Evolutionary conservation across 495 filamentous ascomycete genomes (phyloP).

Genomic region (Aspergillus saccharolyticus): DNA sequence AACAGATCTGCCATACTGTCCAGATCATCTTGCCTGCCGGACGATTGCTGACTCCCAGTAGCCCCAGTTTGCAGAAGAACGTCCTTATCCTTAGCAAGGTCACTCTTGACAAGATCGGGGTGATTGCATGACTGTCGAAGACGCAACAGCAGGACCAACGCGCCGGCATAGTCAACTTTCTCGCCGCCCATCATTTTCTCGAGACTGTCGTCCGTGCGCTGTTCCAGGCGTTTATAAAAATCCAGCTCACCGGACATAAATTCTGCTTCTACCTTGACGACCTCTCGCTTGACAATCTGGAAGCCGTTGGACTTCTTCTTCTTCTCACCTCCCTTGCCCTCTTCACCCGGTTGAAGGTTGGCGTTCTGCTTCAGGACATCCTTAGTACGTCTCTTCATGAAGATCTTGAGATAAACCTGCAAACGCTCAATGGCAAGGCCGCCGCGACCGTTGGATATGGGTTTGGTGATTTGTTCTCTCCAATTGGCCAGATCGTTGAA

Average conservation of each 20-base stretch:
- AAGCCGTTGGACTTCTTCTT: slow-evolving; percentile 59
- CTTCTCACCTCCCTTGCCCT: slow-evolving; percentile 39
- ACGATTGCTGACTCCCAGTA: slow-evolving; percentile 42
- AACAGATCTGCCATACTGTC: slow-evolving; percentile 84
- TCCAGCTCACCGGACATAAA: slow-evolving; percentile 74
- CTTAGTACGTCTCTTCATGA: slow-evolving; percentile 97
- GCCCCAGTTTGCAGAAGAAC: slow-evolving; percentile 60
- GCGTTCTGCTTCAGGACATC: slow-evolving; percentile 84
- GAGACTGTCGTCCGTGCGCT: slow-evolving; percentile 77
- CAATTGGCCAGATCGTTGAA: slow-evolving; percentile 77
- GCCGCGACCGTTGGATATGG: slow-evolving; percentile 80
- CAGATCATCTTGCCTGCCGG: slow-evolving; percentile 53
- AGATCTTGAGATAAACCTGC: slow-evolving; percentile 75
- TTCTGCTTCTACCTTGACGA: slow-evolving; percentile 71
- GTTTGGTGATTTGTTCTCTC: slow-evolving; percentile 81
- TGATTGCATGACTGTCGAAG: slow-evolving; percentile 94
- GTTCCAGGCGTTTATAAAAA: slow-evolving; percentile 81
- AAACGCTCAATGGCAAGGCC: slow-evolving; percentile 84
- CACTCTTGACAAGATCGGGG: slow-evolving; percentile 75
- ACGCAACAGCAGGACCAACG: slow-evolving; percentile 81
- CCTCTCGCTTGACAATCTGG: slow-evolving; percentile 80
- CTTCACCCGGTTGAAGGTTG: slow-evolving; percentile 62
- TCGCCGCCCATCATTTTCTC: slow-evolving; percentile 77
- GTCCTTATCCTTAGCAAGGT: slow-evolving; percentile 81
- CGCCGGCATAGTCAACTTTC: slow-evolving; percentile 73